phyloP scores from a whole-genome alignment of 331 rosid genomes.

The Dryas integrifolia region DNA sequence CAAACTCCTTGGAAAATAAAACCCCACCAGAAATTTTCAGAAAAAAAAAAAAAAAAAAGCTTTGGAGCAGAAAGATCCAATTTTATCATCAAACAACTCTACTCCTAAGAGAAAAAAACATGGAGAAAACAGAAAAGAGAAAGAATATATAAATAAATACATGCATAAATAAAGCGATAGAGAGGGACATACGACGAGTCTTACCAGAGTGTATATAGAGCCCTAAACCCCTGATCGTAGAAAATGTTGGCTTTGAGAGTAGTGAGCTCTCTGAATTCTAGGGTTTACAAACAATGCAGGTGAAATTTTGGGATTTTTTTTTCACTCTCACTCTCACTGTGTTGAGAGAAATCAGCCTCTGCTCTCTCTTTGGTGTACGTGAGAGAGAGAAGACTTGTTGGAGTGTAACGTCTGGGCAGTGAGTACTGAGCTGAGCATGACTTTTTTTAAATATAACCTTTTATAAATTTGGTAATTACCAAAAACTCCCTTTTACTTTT shows the following conservation, averaged over 20 bases:
- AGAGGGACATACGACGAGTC: not conserved
- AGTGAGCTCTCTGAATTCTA: not conserved
- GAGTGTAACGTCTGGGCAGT: no score
- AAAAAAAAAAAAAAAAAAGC: not conserved
- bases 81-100: not conserved
- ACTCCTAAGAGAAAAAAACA: not conserved
- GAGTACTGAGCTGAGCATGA: no score
- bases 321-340: not conserved
- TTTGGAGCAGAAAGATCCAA: not conserved
- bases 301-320: not conserved
- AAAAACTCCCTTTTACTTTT: no score
- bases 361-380: not conserved
- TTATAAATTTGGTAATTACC: no score
- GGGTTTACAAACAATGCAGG: conserved; percentile 20
- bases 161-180: not conserved
- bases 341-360: not conserved
- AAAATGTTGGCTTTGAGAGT: not conserved
- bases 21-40: not conserved
- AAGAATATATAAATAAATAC: not conserved
- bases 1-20: not conserved
- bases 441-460: not conserved
- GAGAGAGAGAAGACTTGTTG: not conserved
- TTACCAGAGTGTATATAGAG: not conserved
- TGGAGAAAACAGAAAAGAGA: not conserved
- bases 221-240: not conserved